phyloP scores from a whole-genome alignment of 768 basidiomycete genomes.

The Trichaptum fuscoviolaceum region DNA sequence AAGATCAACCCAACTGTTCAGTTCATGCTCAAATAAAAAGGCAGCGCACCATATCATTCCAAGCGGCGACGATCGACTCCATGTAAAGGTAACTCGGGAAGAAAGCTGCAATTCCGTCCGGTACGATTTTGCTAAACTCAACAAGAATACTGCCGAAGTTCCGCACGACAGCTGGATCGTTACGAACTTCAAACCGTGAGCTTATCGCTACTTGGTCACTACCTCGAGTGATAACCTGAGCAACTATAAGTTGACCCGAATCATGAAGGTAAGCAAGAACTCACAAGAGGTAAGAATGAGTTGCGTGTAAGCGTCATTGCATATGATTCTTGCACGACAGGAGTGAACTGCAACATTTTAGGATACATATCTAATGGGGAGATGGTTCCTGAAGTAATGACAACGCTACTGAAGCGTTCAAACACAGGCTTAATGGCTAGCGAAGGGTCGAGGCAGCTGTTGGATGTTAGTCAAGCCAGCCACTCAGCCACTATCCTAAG shows the following conservation, averaged over 20 bases:
- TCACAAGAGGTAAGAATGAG: constrained; percentile 89
- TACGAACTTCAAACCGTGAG: constrained; percentile 97
- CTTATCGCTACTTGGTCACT: constrained; percentile 98
- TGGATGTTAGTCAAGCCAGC: not conserved
- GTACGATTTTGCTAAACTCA: constrained; percentile 96
- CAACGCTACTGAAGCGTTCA: constrained; percentile 95
- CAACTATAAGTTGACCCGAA: not conserved
- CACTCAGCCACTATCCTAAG: constrained; percentile 8
- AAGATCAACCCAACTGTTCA: constrained; percentile 7
- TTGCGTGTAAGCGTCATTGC: constrained; percentile 96
- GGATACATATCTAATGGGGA: constrained; percentile 99
- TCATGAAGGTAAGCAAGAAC: constrained; percentile 20
- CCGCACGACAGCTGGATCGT: constrained; percentile 97
- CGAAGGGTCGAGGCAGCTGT: constrained; percentile 93
- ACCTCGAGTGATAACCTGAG: constrained; percentile 92
- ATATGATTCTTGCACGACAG: constrained; percentile 95
- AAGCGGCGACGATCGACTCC: constrained; percentile 99
- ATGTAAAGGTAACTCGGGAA: constrained; percentile 99
- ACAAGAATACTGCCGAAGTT: constrained; percentile 98
- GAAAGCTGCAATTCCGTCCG: constrained; percentile 98
- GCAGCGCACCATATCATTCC: constrained; percentile 95
- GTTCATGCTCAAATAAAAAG: not conserved
- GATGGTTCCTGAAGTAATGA: constrained; percentile 98
- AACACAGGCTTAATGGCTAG: constrained; percentile 97
- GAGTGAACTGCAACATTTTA: constrained; percentile 97